A percentile compares a stretch with the other conserved stretches of the same genome.
These are phyloP conservation scores for Westerdykella ornata DNA, from an alignment of 2,329 filamentous ascomycete genomes.

Conservation along the genomic window DNA sequence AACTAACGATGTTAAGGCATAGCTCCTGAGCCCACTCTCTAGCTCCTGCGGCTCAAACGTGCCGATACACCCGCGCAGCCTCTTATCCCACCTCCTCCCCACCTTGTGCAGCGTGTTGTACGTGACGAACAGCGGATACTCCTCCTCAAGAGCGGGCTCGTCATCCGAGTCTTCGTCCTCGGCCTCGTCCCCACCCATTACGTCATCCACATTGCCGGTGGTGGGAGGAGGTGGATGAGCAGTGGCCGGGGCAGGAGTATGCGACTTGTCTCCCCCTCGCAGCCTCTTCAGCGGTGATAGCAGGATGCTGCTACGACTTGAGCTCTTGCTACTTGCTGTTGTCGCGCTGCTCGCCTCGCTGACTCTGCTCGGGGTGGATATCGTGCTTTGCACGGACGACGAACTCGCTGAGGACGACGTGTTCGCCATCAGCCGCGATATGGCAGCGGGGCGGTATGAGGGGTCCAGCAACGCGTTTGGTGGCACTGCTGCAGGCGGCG, in stretches of 20 bases:
- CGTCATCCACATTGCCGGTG: background rate
- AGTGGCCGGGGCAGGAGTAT: background rate
- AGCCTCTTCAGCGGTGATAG: constrained; percentile 30
- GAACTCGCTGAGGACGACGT: constrained; percentile 40
- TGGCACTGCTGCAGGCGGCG: constrained; percentile 5
- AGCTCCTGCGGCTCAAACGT: constrained; percentile 80
- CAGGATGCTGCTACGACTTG: constrained; percentile 26
- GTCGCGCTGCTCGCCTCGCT: constrained; percentile 43
- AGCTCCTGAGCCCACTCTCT: constrained; percentile 64
- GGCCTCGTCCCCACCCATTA: background rate
- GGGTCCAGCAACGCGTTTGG: constrained; percentile 18
- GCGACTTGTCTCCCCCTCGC: constrained; percentile 12
- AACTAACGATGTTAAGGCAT: constrained; percentile 70
- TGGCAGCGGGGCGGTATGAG: constrained; percentile 37
- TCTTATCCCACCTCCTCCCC: constrained; percentile 49
- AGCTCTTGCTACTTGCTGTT: constrained; percentile 26
- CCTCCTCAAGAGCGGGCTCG: constrained; percentile 19
- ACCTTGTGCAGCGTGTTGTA: constrained; percentile 69
- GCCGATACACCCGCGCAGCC: constrained; percentile 88
- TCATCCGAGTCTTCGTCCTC: constrained; percentile 20
- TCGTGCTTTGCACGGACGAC: constrained; percentile 44
- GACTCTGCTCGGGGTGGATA: constrained; percentile 42
- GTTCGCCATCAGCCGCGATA: constrained; percentile 41
- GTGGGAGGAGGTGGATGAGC: constrained; percentile 15
- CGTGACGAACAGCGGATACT: constrained; percentile 82